Evolutionary conservation across 2,329 filamentous ascomycete genomes (phyloP).

Genomic region (Hypoxylon sp.): DNA sequence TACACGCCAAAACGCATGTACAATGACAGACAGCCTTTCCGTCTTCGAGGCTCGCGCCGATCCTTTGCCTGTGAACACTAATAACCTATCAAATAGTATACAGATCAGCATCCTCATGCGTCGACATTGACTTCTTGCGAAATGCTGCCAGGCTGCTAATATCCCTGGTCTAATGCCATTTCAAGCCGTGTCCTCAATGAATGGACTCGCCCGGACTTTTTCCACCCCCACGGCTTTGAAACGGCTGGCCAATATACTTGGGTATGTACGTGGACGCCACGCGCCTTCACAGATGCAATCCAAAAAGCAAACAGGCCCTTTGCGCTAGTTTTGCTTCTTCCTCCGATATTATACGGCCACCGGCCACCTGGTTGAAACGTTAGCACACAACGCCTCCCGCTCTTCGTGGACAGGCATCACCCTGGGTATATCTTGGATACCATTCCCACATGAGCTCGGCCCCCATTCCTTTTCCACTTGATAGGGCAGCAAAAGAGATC

Average conservation of each 20-base stretch:
- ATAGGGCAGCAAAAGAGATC: slow-evolving; percentile 1
- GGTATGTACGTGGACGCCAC: slow-evolving; percentile 20
- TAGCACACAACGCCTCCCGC: slow-evolving; percentile 25
- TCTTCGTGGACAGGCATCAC: slow-evolving; percentile 4
- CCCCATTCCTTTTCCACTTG: neutral
- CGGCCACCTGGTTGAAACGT: slow-evolving; percentile 25
- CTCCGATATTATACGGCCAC: slow-evolving; percentile 8
- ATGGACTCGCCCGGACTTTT: no score
- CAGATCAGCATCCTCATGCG: no score
- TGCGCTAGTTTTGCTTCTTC: neutral
- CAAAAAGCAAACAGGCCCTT: slow-evolving; percentile 20
- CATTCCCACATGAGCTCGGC: slow-evolving; percentile 24
- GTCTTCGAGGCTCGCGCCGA: slow-evolving; percentile 17
- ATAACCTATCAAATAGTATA: no score
- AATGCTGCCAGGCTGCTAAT: no score
- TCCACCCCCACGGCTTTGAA: slow-evolving; percentile 15
- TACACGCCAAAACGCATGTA: slow-evolving; percentile 18
- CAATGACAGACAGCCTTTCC: slow-evolving; percentile 22
- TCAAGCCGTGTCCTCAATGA: no score
- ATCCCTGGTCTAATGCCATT: no score
- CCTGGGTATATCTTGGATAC: slow-evolving; percentile 16
- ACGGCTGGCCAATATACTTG: slow-evolving; percentile 1
- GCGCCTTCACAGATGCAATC: slow-evolving; percentile 3
- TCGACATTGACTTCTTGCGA: slow-evolving; percentile 24
- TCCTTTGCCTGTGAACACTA: slow-evolving; percentile 18